Evolutionary conservation across 352 stramenopile species (phyloP), one percentile per base, ranked within the genome.

Genomic region (Globisporangium orthogonon): DNA sequence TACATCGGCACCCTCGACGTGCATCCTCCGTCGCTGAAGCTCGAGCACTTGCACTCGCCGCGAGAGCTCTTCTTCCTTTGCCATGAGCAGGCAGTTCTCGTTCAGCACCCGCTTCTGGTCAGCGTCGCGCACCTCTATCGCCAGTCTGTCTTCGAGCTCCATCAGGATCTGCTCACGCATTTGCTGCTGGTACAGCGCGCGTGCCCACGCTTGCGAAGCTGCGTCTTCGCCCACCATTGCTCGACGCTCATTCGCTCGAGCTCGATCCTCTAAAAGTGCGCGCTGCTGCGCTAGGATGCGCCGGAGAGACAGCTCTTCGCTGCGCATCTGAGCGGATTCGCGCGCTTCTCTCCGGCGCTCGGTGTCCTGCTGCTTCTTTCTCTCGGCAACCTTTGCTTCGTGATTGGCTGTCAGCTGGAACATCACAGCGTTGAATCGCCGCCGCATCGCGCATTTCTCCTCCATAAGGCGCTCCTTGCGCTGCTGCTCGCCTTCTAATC

Each of bases 281-380:
- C 50, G 46, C 10, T 46, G 54, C 17, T 85, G 58, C 14, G 61
- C 54, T 1, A 73, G 35, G 10, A 76, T 14, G 2, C 72, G 71
- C 2, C 68, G 56, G 47, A 50, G 63, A 14, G 50, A 55, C 7
- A 66, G 53, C 56, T 86, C 78, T 69, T 88, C 75, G n/a, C 51
- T 61, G 39, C 71, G 65, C 75, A 88, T 86, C 18, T 60, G 40
- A 7, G 71, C 66, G 47, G 51, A 59, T 33, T 86, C 78, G 5
- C 70, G 67, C 7, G 50, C 51, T 23, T 76, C 63, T 33, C 67
- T 58, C 30, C 63, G 69, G 6, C 46, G 63, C 39, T 70, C 54
- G 13, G 60, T 46, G 3, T 76, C 64, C 7, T 61, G 39, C 30
- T 39, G 53, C 15, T 70, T 61, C 48, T 61, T 60, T 4, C 63